phyloP scores from a whole-genome alignment of 2,329 filamentous ascomycete genomes.

The Alternaria metachromatica region DNA sequence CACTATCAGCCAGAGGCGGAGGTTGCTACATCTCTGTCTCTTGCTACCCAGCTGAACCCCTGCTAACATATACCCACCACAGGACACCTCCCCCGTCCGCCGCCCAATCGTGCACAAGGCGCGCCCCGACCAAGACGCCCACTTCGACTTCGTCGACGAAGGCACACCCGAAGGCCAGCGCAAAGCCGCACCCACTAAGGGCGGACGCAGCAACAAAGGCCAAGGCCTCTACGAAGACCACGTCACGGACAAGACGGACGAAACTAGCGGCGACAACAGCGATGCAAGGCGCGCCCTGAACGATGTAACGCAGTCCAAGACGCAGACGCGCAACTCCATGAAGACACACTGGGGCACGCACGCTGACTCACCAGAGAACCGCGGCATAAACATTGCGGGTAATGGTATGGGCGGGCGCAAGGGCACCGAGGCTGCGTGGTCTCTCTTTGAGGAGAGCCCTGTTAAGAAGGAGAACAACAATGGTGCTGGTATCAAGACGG shows the following conservation, averaged over 20 bases:
- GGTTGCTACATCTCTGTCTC: slow-evolving; percentile 12
- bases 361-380: slow-evolving; percentile 34
- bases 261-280: slow-evolving; percentile 57
- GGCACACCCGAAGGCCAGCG: slow-evolving; percentile 63
- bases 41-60: neutral
- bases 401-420: slow-evolving; percentile 53
- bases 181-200: slow-evolving; percentile 46
- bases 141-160: slow-evolving; percentile 86
- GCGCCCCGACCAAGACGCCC: slow-evolving; percentile 78
- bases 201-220: slow-evolving; percentile 68
- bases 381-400: slow-evolving; percentile 48
- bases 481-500: slow-evolving; percentile 40
- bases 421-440: slow-evolving; percentile 49
- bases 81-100: slow-evolving; percentile 66
- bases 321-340: slow-evolving; percentile 64
- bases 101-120: slow-evolving; percentile 68
- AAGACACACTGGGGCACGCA: slow-evolving; percentile 44
- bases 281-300: slow-evolving; percentile 59
- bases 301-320: slow-evolving; percentile 74
- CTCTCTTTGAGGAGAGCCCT: slow-evolving; percentile 42
- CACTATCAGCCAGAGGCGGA: slow-evolving; percentile 24
- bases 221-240: slow-evolving; percentile 79
- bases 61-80: slow-evolving; percentile 34
- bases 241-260: slow-evolving; percentile 60
- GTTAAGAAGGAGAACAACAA: slow-evolving; percentile 39